These are phyloP conservation scores for Echites panduratus DNA, from an alignment of 257 asterid species.

Conservation along the genomic window DNA sequence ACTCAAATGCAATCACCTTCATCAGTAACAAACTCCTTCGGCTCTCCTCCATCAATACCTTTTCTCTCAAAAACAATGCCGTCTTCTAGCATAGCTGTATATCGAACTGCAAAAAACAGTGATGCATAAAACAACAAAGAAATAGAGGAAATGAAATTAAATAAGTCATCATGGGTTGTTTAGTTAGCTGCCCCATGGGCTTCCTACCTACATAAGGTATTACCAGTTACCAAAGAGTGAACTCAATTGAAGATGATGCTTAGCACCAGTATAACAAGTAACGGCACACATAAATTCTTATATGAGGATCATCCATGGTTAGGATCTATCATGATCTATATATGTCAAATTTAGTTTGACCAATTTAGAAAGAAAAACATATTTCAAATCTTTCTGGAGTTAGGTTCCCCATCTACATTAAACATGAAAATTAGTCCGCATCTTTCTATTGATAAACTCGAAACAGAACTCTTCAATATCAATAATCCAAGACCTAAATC, in stretches of 20 bases:
- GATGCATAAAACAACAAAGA: constrained; percentile 12
- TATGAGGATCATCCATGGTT: not conserved
- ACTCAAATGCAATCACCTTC: constrained; percentile 41
- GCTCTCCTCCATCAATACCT: constrained; percentile 45
- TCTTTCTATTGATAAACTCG: not conserved
- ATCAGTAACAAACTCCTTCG: constrained; percentile 55
- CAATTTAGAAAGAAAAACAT: not conserved
- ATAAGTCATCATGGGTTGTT: not conserved
- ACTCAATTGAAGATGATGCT: not conserved
- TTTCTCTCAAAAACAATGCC: constrained; percentile 53
- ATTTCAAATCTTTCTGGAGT: not conserved
- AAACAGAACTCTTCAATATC: not conserved
- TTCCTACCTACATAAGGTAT: not conserved
- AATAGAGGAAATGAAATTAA: not conserved
- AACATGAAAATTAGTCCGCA: not conserved
- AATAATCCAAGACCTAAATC: not conserved
- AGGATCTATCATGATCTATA: not conserved
- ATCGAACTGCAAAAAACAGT: constrained; percentile 42
- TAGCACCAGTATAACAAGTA: not conserved
- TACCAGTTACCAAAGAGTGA: not conserved
- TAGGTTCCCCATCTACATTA: not conserved
- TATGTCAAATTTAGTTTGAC: not conserved
- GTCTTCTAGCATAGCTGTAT: constrained; percentile 58
- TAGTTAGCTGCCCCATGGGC: not conserved
- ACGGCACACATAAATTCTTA: not conserved